Conservation (phyloP, 306 rosid genomes). For the Elaeagnus macrophylla region DNA sequence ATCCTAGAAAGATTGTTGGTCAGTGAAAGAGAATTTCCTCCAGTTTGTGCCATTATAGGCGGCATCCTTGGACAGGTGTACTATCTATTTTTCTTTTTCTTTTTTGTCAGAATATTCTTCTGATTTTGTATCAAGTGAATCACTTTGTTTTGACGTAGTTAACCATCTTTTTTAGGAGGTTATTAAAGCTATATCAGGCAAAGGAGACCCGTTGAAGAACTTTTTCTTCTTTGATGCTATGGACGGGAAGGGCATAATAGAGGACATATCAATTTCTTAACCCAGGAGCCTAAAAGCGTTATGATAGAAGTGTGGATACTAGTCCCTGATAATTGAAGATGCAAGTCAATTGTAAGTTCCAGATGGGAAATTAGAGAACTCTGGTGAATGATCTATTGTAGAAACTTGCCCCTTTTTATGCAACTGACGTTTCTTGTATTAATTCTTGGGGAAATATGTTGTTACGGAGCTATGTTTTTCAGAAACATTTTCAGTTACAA, state of each 20-base stretch:
- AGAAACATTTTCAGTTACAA: no score
- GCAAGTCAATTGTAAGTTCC: no score
- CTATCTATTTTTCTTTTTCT: neutral
- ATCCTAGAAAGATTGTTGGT: constrained; percentile 68
- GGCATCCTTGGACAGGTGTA: constrained; percentile 94
- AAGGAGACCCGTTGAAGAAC: constrained; percentile 77
- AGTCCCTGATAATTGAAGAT: no score
- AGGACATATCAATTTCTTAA: constrained; percentile 42
- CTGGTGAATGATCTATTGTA: no score
- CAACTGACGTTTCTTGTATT: no score
- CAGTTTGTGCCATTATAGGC: constrained; percentile 85
- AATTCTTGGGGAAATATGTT: no score
- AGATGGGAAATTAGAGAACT: no score
- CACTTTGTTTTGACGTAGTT: constrained; percentile 1
- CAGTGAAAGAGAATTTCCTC: constrained; percentile 67
- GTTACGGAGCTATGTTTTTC: no score
- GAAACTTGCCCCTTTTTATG: no score
- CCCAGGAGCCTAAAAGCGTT: no score
- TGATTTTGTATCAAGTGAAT: neutral
- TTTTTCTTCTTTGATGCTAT: constrained; percentile 74
- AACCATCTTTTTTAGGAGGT: constrained; percentile 55
- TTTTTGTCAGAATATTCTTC: no score
- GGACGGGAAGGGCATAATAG: constrained; percentile 83
- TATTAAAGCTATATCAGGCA: constrained; percentile 86
- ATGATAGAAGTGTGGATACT: no score